Percentiles rank a stretch among this genome's conserved stretches.
phyloP scores from a whole-genome alignment of 371 early-diverging fungal species.

The Chytridiales sp. region DNA sequence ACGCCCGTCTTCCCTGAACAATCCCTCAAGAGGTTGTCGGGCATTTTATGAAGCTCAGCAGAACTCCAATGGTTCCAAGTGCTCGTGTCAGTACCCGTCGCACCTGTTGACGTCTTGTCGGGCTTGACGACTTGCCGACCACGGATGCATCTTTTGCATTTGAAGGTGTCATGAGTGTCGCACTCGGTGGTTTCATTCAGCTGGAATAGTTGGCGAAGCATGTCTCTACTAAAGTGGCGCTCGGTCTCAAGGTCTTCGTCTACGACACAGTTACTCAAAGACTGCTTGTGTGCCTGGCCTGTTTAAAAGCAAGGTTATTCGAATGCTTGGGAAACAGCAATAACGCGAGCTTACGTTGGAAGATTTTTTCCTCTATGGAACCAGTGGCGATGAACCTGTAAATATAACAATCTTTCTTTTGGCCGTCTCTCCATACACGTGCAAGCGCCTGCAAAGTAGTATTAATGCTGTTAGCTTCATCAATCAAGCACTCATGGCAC shows the following conservation, averaged over 20 bases:
- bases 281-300: constrained; percentile 63
- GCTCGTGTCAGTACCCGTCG: constrained; percentile 54
- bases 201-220: constrained; percentile 85
- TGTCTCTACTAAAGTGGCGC: constrained; percentile 88
- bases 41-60: constrained; percentile 64
- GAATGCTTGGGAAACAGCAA: neutral
- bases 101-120: constrained; percentile 44
- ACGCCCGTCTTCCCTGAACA: constrained; percentile 59
- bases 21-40: constrained; percentile 73
- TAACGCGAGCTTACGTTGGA: constrained; percentile 80
- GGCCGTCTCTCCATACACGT: constrained; percentile 97
- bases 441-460: constrained; percentile 84
- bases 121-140: constrained; percentile 75
- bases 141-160: constrained; percentile 82
- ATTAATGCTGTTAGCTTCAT: neutral
- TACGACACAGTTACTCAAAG: constrained; percentile 89
- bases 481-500: constrained; percentile 8
- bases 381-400: constrained; percentile 95
- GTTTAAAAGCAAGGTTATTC: neutral
- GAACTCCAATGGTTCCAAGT: constrained; percentile 84
- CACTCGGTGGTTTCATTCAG: constrained; percentile 73
- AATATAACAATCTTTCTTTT: constrained; percentile 89
- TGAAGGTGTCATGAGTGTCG: constrained; percentile 96
- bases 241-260: constrained; percentile 85
- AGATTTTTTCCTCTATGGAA: constrained; percentile 97